A percentile compares a stretch with the other conserved stretches of the same genome.
phyloP scores from a whole-genome alignment of 2,329 filamentous ascomycete species.

The Fusarium sp. region DNA sequence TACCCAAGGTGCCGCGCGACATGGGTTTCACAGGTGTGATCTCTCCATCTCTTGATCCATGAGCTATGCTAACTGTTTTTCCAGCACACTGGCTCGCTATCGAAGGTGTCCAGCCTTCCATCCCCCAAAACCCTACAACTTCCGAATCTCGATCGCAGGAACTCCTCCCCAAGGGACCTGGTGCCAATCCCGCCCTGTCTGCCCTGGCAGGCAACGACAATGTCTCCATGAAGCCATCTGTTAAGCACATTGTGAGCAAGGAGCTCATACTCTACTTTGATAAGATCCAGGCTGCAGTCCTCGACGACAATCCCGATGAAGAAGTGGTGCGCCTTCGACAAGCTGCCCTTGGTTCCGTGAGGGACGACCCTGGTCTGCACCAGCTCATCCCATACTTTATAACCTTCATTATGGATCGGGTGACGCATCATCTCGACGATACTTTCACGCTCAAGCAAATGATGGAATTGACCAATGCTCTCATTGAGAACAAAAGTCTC shows the following conservation, averaged over 20 bases:
- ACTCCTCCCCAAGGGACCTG: slow-evolving; percentile 89
- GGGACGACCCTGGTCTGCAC: slow-evolving; percentile 92
- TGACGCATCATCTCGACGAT: slow-evolving; percentile 93
- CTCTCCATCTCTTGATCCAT: background rate
- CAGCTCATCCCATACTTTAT: slow-evolving; percentile 97
- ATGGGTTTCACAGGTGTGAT: slow-evolving; percentile 87
- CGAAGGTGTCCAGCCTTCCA: slow-evolving; percentile 96
- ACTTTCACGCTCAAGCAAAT: slow-evolving; percentile 90
- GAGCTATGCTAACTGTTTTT: slow-evolving; percentile 32
- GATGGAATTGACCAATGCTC: slow-evolving; percentile 89
- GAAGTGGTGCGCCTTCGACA: slow-evolving; percentile 79
- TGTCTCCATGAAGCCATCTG: slow-evolving; percentile 86
- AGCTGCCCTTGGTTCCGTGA: slow-evolving; percentile 87
- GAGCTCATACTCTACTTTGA: slow-evolving; percentile 98
- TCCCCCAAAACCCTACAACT: slow-evolving; percentile 94
- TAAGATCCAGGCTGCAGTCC: slow-evolving; percentile 89
- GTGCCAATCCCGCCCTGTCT: slow-evolving; percentile 85
- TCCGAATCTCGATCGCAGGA: slow-evolving; percentile 88
- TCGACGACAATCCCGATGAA: slow-evolving; percentile 90
- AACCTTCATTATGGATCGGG: slow-evolving; percentile 94
- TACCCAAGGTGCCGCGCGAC: slow-evolving; percentile 95
- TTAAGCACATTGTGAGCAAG: slow-evolving; percentile 96
- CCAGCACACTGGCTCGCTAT: slow-evolving; percentile 96
- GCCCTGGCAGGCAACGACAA: slow-evolving; percentile 89
- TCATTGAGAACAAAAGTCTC: slow-evolving; percentile 86